phyloP scores from a whole-genome alignment of 805 yeast genomes.

The Starmerella kuoi region DNA sequence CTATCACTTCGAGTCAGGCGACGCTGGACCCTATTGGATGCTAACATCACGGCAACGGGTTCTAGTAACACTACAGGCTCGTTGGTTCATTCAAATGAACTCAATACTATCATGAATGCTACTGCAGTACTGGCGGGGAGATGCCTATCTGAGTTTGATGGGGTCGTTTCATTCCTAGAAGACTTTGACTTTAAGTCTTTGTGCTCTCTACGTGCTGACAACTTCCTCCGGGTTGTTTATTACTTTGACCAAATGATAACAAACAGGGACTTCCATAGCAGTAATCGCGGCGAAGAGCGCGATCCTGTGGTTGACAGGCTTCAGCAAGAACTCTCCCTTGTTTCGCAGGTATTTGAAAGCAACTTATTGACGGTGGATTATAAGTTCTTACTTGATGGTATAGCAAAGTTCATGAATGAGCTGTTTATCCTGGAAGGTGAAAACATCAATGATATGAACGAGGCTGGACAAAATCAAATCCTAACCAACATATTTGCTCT shows the following conservation, averaged over 20 bases:
- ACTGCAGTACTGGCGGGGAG: slow-evolving; percentile 16
- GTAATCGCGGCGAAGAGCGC: slow-evolving; percentile 45
- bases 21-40: slow-evolving; percentile 28
- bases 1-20: slow-evolving; percentile 19
- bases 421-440: slow-evolving; percentile 43
- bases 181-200: slow-evolving; percentile 23
- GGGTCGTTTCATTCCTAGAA: slow-evolving; percentile 22
- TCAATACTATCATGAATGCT: slow-evolving; percentile 1
- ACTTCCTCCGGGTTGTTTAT: slow-evolving; percentile 42
- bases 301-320: slow-evolving; percentile 43
- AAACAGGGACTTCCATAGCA: slow-evolving; percentile 41
- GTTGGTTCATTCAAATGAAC: neutral
- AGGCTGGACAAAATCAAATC: slow-evolving; percentile 47
- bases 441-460: slow-evolving; percentile 40
- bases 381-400: slow-evolving; percentile 35
- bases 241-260: slow-evolving; percentile 39
- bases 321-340: slow-evolving; percentile 38
- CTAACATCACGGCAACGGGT: neutral
- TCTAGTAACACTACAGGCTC: neutral
- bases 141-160: slow-evolving; percentile 26
- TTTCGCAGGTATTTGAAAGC: slow-evolving; percentile 34
- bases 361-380: slow-evolving; percentile 26
- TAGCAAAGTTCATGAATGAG: slow-evolving; percentile 41
- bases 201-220: slow-evolving; percentile 44
- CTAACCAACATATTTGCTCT: slow-evolving; percentile 50